Base-by-base conservation (phyloP, 1,284 basidiomycete species). In the Ceratobasidium sp. region DNA sequence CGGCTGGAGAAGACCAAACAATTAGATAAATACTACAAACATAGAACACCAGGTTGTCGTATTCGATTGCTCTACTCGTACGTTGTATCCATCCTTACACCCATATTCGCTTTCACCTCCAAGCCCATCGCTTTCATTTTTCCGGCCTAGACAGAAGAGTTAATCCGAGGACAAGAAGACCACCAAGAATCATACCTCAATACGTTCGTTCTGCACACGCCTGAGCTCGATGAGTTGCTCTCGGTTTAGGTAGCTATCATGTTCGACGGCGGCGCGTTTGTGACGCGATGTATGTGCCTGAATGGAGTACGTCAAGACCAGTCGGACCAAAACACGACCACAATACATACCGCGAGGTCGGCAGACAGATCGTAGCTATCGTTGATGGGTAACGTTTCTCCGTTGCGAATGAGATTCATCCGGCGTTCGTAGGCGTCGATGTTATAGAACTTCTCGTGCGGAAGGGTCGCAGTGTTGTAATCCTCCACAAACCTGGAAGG, bases 361-460 rank as follows among this genome's bases (percentile, higher is more conserved):
- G 92, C 93, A 64, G 89, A 86, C 33, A 93, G 90, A 84, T 97
- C 94, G 84, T 97, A 97, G 6, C 81, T 80, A 53, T 82, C 81
- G 75, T 91, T 89, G 4, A 93, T 90, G 0, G 93, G 93, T 2
- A 95, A 85, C 78, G 90, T 92, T 82, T 95, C 94, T 58, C 96
- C 96, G 44, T 91, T 88, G 44, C 95, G 91, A 70, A 97, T 87
- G 42, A 94, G 91, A 40, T 89, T 85, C 96, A 97, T 97, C 64
- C 93, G 91, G 33, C 88, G 87, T 80, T 95, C 94, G 84, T 95
- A 95, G 12, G 89, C 89, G 66, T 90, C 90, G 88, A 97, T 94
- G 83, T 95, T 90, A 85, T 97, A 97, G 85, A 95, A 97, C 85
- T 97, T 97, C 84, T 97, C 95, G 82, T 97, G 93, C 2, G 96